Evolutionary conservation across 352 stramenopile genomes (phyloP), one percentile per base, ranked within the genome.

Genomic region (Pythium sp.): DNA sequence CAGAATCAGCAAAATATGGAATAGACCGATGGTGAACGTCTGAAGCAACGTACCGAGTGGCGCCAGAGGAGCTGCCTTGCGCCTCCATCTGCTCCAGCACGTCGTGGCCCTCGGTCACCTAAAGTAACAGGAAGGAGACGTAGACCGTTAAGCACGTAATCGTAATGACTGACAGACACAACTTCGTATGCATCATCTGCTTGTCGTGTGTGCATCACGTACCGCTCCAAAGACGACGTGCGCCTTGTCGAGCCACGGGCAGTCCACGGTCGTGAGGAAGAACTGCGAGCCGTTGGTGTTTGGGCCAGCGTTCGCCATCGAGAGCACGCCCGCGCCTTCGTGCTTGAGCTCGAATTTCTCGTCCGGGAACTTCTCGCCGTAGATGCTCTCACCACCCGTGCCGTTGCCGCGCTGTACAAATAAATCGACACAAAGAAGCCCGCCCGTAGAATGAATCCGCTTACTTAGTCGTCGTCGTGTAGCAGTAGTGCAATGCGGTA

Each of bases 211-310:
- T 20, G 38, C 12, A 7, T 46, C 15, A 46, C 59, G 43, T 28
- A 98, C 91, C 67, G 97, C 89, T 62, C 98, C 98, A 73, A 99
- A 98, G 58, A 98, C 92, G 30, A 97, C 89, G 77, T 98, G 92
- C 18, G 79, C 81, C 65, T 82, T 79, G 76, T 98, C 91, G 65
- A 98, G 77, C 90, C 90, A 97, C 0, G 87, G 86, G 68, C 90
- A 97, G 82, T 97, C 89, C 62, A 97, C 91, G 0, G 90, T 97
- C 28, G 89, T 97, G 53, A 99, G 93, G 84, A 99, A 99, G 81
- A 99, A 99, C 82, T 99, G 96, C 72, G 92, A 98, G 22, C 95
- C 95, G 78, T 99, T 99, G 1, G 97, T 99, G 87, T 99, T 92
- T 7, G 87, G 90, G 2, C 98, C 98, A 5, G 91, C 90, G 79